Evolutionary conservation across 2,329 filamentous ascomycete genomes (phyloP).

Genomic region (Talaromyces albobiverticillius): DNA sequence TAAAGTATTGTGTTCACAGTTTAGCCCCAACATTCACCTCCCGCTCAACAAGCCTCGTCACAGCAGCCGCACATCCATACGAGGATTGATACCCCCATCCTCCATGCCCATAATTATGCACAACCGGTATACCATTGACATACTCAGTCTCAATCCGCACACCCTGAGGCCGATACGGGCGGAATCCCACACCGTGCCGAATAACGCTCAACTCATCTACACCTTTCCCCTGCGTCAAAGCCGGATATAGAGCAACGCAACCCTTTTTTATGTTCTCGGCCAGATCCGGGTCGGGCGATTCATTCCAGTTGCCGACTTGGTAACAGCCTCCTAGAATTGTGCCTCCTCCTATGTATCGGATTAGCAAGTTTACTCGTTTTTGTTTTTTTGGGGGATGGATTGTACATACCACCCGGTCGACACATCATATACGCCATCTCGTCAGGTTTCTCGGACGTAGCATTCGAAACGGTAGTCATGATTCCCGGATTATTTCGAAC

Average conservation of each 20-base stretch:
- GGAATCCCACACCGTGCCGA: constrained; percentile 76
- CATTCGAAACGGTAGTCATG: constrained; percentile 67
- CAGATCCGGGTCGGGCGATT: constrained; percentile 73
- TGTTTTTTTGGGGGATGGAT: background rate
- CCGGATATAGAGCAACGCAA: constrained; percentile 33
- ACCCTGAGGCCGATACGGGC: constrained; percentile 71
- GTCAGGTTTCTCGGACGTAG: constrained; percentile 66
- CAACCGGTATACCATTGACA: constrained; percentile 56
- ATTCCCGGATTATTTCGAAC: constrained; percentile 73
- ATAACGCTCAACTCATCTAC: constrained; percentile 72
- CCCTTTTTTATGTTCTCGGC: constrained; percentile 81
- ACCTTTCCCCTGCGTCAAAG: constrained; percentile 48
- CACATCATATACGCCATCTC: constrained; percentile 82
- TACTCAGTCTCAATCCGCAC: constrained; percentile 72
- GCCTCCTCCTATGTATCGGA: constrained; percentile 58
- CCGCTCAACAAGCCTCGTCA: too few relatives aligned
- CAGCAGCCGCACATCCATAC: constrained; percentile 75
- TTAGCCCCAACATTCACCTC: too few relatives aligned
- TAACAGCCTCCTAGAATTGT: constrained; percentile 86
- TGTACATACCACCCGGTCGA: constrained; percentile 52
- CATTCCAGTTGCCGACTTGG: constrained; percentile 75
- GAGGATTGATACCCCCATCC: constrained; percentile 62
- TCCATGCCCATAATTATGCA: constrained; percentile 47
- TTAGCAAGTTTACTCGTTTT: background rate
- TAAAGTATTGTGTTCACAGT: too few relatives aligned